A percentile compares a stretch with the other conserved stretches of the same genome.
Evolutionary conservation across 164 flowering plant species (phyloP).

Genomic region (Nymphaea thermarum): DNA sequence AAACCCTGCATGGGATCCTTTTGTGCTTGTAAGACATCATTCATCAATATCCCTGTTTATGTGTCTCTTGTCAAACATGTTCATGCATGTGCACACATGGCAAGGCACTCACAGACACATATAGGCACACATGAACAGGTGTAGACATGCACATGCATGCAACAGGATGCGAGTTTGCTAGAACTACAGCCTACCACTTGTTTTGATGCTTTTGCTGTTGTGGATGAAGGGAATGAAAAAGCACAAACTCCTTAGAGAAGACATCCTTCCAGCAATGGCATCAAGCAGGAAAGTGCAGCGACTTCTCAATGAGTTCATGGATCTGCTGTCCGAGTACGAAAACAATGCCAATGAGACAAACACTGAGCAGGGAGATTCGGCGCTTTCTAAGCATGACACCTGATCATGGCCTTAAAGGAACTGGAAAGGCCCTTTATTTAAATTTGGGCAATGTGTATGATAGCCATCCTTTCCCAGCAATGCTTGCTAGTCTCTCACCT

Average conservation of each 20-base stretch:
- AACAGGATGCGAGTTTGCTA: too few species aligned
- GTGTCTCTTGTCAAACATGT: neutral
- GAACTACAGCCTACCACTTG: too few species aligned
- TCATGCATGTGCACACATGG: neutral
- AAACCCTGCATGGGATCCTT: constrained; percentile 80
- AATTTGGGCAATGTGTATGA: neutral
- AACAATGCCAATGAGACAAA: constrained; percentile 21
- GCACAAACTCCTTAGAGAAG: constrained; percentile 80
- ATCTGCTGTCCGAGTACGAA: constrained; percentile 83
- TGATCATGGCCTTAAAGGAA: neutral
- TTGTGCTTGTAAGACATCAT: constrained; percentile 56
- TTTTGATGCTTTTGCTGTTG: neutral
- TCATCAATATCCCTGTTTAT: too few species aligned
- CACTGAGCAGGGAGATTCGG: neutral
- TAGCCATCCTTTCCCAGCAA: neutral
- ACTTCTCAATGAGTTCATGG: constrained; percentile 85
- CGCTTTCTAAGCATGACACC: neutral
- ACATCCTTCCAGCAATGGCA: constrained; percentile 98
- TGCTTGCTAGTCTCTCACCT: neutral
- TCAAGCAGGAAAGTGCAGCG: constrained; percentile 93
- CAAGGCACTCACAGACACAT: neutral
- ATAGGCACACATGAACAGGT: neutral
- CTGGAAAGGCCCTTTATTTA: neutral
- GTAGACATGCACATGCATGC: neutral
- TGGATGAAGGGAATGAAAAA: constrained; percentile 74